Evolutionary conservation across 1,284 basidiomycete genomes (phyloP).

Genomic region (Tylopilus orsonianus): DNA sequence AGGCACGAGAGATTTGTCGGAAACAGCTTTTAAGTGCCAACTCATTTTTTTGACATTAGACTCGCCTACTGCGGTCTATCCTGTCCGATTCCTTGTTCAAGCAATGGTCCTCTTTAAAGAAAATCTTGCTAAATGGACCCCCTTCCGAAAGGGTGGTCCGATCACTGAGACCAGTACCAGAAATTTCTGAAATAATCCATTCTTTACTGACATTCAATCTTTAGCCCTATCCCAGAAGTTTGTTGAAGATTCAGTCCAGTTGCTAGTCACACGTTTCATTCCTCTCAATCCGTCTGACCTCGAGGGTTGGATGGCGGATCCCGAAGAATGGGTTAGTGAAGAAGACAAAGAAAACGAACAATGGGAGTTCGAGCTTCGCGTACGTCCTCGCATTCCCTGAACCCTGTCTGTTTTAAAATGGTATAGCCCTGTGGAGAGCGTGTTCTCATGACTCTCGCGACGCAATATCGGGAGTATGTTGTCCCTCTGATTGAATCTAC

Average conservation of each 20-base stretch:
- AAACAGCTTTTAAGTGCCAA: not conserved
- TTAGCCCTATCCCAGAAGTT: constrained; percentile 73
- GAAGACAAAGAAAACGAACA: constrained; percentile 85
- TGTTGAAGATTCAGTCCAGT: constrained; percentile 74
- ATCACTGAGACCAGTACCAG: constrained; percentile 58
- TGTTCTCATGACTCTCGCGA: constrained; percentile 77
- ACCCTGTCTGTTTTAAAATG: constrained; percentile 3
- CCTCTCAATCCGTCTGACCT: constrained; percentile 79
- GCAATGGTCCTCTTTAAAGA: constrained; percentile 90
- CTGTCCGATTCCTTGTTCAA: constrained; percentile 80
- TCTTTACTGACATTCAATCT: constrained; percentile 18
- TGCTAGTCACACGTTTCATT: constrained; percentile 81
- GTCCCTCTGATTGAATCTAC: constrained; percentile 66
- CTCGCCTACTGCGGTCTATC: constrained; percentile 53
- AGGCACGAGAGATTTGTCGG: constrained; percentile 41
- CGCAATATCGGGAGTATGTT: constrained; percentile 73
- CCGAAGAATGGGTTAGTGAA: constrained; percentile 86
- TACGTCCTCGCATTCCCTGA: constrained; percentile 32
- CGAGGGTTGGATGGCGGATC: constrained; percentile 77
- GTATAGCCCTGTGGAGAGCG: constrained; percentile 83
- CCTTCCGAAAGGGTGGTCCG: constrained; percentile 56
- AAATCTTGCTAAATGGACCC: constrained; percentile 71
- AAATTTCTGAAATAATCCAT: constrained; percentile 1
- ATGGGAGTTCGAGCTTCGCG: constrained; percentile 87
- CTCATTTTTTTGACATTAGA: constrained; percentile 39